Evolutionary conservation across 805 yeast species (phyloP).

Genomic region (Yamadazyma laniorum): DNA sequence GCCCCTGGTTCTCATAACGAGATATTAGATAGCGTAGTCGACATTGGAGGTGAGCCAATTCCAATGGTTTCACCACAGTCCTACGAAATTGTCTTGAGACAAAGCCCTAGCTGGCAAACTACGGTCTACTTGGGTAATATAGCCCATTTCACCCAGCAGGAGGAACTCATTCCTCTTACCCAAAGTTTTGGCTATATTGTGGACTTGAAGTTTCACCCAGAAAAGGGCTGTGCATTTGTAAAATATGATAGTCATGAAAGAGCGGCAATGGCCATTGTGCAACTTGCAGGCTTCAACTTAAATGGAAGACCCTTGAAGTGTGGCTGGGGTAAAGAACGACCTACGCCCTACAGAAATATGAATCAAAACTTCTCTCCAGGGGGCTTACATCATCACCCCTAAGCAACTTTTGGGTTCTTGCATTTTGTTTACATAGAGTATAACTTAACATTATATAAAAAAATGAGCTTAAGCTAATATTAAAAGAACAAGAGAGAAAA

Average conservation of each 20-base stretch:
- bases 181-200: slow-evolving; percentile 81
- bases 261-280: slow-evolving; percentile 85
- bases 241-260: slow-evolving; percentile 83
- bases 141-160: slow-evolving; percentile 71
- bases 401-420: background rate
- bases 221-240: slow-evolving; percentile 85
- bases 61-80: slow-evolving; percentile 32
- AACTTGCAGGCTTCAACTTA: slow-evolving; percentile 64
- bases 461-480: background rate
- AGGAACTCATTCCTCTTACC: slow-evolving; percentile 68
- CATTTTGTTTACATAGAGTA: background rate
- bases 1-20: background rate
- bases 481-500: no score
- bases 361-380: background rate
- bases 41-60: background rate
- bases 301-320: slow-evolving; percentile 78
- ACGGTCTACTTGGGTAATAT: slow-evolving; percentile 87
- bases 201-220: slow-evolving; percentile 77
- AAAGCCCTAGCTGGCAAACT: slow-evolving; percentile 79
- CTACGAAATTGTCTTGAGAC: slow-evolving; percentile 70
- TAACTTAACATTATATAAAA: background rate
- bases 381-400: no score
- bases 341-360: slow-evolving; percentile 19
- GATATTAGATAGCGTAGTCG: background rate
- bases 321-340: slow-evolving; percentile 77